Conservation (phyloP, 2,329 filamentous ascomycete genomes). For the Stagonosporopsis tanaceti region DNA sequence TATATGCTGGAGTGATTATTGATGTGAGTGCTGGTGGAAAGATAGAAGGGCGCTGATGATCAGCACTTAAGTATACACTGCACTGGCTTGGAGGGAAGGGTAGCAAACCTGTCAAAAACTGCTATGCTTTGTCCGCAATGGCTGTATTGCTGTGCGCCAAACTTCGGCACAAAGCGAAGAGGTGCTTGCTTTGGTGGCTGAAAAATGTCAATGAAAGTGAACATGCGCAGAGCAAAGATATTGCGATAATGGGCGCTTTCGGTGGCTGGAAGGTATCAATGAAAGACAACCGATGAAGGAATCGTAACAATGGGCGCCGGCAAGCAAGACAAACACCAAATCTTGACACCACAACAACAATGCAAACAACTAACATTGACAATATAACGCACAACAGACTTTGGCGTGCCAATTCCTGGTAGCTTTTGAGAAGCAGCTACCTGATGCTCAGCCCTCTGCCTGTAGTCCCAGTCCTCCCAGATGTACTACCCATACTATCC, state of each 20-base stretch:
- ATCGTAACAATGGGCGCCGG: no score
- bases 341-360: background rate
- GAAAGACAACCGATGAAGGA: background rate
- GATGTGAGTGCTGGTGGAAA: no score
- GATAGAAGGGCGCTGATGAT: background rate
- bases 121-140: background rate
- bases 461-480: conserved; percentile 37
- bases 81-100: background rate
- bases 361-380: background rate
- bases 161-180: background rate
- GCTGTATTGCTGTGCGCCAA: background rate
- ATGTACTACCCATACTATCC: conserved; percentile 34
- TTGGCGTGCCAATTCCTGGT: background rate
- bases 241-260: background rate
- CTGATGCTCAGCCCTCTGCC: conserved; percentile 14
- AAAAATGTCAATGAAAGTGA: background rate
- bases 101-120: background rate
- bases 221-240: background rate
- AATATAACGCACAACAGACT: background rate
- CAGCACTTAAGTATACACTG: background rate
- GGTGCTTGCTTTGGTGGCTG: background rate
- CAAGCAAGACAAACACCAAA: background rate
- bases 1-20: background rate
- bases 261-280: background rate
- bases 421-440: background rate